A percentile compares a stretch with the other conserved stretches of the same genome.
phyloP scores from a whole-genome alignment of 345 rosid species.

The Melaleuca alternifolia region DNA sequence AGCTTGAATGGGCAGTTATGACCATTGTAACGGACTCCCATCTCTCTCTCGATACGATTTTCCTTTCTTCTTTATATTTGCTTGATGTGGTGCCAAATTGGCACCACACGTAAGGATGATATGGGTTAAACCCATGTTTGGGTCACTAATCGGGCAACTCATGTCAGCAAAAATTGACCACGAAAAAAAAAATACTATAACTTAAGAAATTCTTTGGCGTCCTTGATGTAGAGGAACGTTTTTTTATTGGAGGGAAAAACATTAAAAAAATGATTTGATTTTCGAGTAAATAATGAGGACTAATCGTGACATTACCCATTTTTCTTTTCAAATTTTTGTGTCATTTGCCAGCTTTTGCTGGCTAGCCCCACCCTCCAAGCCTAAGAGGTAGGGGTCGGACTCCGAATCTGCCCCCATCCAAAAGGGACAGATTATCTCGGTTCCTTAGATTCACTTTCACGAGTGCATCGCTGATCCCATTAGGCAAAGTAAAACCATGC shows the following conservation, averaged over 20 bases:
- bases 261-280: too few species aligned
- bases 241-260: too few species aligned
- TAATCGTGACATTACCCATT: too few species aligned
- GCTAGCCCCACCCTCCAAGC: background rate
- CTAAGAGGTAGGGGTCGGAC: background rate
- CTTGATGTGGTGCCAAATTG: too few species aligned
- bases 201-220: background rate
- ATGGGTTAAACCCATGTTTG: rapidly evolving
- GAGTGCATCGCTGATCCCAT: too few species aligned
- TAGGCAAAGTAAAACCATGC: background rate
- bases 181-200: background rate
- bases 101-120: too few species aligned
- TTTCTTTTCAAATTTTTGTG: background rate
- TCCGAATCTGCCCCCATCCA: background rate
- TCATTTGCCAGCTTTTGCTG: background rate
- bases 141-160: background rate
- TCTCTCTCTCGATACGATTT: rapidly evolving
- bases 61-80: too few species aligned
- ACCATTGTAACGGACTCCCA: too few species aligned
- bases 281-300: too few species aligned
- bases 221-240: too few species aligned
- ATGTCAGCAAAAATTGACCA: background rate
- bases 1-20: too few species aligned
- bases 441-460: background rate
- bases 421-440: background rate